Base-by-base conservation (phyloP, 352 stramenopile species). In the Halophytophthora batemanensis region DNA sequence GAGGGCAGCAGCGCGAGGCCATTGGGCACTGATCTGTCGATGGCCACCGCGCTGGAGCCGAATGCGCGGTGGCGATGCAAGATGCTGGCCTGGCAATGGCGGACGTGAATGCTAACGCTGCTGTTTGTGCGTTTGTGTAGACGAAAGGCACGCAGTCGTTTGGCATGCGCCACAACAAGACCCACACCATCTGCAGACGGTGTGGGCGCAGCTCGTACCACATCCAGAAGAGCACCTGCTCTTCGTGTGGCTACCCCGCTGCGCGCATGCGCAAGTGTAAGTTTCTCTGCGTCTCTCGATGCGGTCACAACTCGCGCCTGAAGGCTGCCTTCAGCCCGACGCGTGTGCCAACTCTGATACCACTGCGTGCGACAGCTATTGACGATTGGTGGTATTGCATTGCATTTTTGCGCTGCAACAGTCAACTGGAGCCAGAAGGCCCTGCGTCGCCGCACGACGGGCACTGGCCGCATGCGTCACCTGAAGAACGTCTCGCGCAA, bases 161-260 rank as follows among this genome's bases (percentile, higher is more conserved):
- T 82, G 97, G 97, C 90, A 99, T 99, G 89, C 94, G 96, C 78
- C 97, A 99, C 92, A 99, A 98, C 78, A 99, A 99, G 96, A 98
- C 96, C 63, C 97, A 99, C 95, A 99, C 97, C 57, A 86, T 98
- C 64, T 99, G 97, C 81, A 91, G 96, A 86, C 93, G 97, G 63
- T 99, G 97, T 81, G 97, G 97, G 59, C 97, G 97, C 72, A 91
- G 88, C 70, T 98, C 96, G 62, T 99, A 97, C 89, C 97, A 99
- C 95, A 97, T 99, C 67, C 97, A 99, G 89, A 99, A 99, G 96
- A 90, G 84, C 64, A 91, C 83, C 49, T 99, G 97, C 92, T 95
- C 96, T 62, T 98, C 92, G 63, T 99, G 97, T 82, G 97, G 96
- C 67, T 99, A 99, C 87, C 96, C 96, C 43, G 87, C 79, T 61